phyloP scores from a whole-genome alignment of 2,329 filamentous ascomycete species.

The Aspergillus ibericus region DNA sequence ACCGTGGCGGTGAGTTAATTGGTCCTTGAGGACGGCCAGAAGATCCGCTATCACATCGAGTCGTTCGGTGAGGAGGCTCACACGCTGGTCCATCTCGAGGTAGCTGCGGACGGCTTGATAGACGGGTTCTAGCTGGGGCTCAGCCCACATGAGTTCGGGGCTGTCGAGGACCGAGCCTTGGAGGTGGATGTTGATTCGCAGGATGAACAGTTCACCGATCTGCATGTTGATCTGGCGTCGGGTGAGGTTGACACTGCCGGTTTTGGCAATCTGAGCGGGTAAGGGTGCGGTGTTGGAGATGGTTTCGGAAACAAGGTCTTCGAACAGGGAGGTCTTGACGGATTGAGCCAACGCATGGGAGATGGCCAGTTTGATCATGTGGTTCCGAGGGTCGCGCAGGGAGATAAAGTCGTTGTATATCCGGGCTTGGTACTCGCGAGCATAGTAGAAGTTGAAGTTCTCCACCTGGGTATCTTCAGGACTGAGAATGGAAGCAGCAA shows the following conservation, averaged over 20 bases:
- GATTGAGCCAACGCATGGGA: constrained; percentile 93
- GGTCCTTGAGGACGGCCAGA: constrained; percentile 89
- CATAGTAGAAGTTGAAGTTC: constrained; percentile 99
- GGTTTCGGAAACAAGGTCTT: constrained; percentile 90
- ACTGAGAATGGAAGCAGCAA: constrained; percentile 85
- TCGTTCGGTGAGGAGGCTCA: constrained; percentile 82
- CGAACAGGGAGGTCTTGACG: constrained; percentile 96
- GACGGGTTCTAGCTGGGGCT: constrained; percentile 92
- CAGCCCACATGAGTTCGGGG: constrained; percentile 96
- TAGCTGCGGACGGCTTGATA: constrained; percentile 95
- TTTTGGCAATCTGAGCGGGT: constrained; percentile 86
- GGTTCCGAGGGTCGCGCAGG: constrained; percentile 86
- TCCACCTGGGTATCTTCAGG: constrained; percentile 91
- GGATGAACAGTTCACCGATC: constrained; percentile 95
- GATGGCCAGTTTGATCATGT: constrained; percentile 97
- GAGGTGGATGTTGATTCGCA: constrained; percentile 96
- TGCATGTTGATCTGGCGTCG: constrained; percentile 98
- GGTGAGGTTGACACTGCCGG: constrained; percentile 85
- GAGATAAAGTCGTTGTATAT: constrained; percentile 99
- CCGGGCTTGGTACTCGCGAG: constrained; percentile 91
- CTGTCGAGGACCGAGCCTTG: constrained; percentile 96
- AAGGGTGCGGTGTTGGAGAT: constrained; percentile 93
- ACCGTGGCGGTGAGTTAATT: constrained; percentile 88
- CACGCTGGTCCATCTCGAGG: constrained; percentile 96
- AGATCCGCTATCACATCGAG: constrained; percentile 92